Evolutionary conservation across 768 basidiomycete species (phyloP), one percentile per base, ranked within the genome.

Genomic region (Lanmaoa rubissima): DNA sequence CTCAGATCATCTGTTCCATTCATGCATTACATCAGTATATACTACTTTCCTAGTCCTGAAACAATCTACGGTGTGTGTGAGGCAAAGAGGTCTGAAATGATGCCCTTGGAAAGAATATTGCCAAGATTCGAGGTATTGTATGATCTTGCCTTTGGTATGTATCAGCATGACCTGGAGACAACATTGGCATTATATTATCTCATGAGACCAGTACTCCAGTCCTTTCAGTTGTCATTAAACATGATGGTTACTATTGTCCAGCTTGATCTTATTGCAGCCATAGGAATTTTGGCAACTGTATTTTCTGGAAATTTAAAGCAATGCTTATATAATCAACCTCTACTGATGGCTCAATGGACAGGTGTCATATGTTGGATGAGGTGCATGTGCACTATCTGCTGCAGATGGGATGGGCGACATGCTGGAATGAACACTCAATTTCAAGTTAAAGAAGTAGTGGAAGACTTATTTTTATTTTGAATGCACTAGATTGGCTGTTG

Each of bases 201-300:
- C 51, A 32, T 40, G 57, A 26, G 48, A 42, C 34, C 14, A 4
- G 43, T 21, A 16, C 21, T 48, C 34, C 14, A 6, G 43, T 21
- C 19, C 17, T 48, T 21, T n/a, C 9, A 36, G 28, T n/a, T 51
- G 6, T 28, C 32, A 17, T 41, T 31, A 36, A 35, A 10, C 55
- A 46, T 35, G 17, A 70, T 69, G 64, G 3, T 19, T 21, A 41
- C 36, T 13, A 26, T 28, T 12, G 34, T 21, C 48, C 48, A 42
- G n/a, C 51, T 54, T 1, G 49, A 55, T 32, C 12, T 54, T 43
- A 12, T 43, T 16, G 39, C 35, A 24, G 54, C 31, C 11, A 38
- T 39, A 5, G 55, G 42, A 4, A 28, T 62, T 41, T 24, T 69
- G 11, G 42, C 17, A 4, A 35, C 24, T 31, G 24, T 53, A 5